Conservation (phyloP, 2,329 filamentous ascomycete species). For the Stagonosporopsis tanaceti region DNA sequence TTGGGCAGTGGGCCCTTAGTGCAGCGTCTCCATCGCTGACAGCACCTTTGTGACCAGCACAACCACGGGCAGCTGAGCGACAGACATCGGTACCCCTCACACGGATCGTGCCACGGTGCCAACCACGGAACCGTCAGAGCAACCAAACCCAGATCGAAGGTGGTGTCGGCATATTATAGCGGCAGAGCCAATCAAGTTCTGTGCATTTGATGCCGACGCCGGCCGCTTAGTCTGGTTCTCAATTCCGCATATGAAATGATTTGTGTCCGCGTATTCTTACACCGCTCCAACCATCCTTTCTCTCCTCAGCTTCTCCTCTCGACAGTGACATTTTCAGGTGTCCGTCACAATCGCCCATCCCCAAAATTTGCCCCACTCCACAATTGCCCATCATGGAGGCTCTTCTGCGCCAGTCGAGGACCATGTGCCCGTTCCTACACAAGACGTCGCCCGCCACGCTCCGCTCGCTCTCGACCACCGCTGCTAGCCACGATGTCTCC, state of each 20-base stretch:
- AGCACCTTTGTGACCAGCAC: conserved; percentile 4
- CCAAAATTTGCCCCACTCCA: conserved; percentile 6
- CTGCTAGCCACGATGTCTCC: conserved; percentile 69
- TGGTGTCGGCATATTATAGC: conserved; percentile 25
- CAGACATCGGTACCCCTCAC: conserved; percentile 15
- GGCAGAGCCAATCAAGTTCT: conserved; percentile 33
- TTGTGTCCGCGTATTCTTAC: conserved; percentile 27
- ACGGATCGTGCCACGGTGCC: conserved; percentile 19
- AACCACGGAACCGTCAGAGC: conserved; percentile 22
- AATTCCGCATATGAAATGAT: conserved; percentile 35
- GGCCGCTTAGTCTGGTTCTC: conserved; percentile 26
- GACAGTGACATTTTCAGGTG: conserved; percentile 1
- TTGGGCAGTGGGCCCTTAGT: conserved; percentile 1
- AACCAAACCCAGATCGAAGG: conserved; percentile 28
- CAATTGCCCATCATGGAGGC: conserved; percentile 75
- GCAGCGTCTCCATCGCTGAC: conserved; percentile 8
- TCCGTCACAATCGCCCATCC: background rate
- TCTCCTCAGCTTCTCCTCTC: conserved; percentile 2
- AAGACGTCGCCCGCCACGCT: conserved; percentile 91
- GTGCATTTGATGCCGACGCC: conserved; percentile 37
- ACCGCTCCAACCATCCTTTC: conserved; percentile 22
- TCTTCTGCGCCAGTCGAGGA: conserved; percentile 91
- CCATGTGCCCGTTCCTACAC: conserved; percentile 97
- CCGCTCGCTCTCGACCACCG: conserved; percentile 83
- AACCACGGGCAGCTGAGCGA: conserved; percentile 7